These are phyloP conservation scores for Penicillium goetzii DNA, from an alignment of 495 filamentous ascomycete species.

Conservation along the genomic window DNA sequence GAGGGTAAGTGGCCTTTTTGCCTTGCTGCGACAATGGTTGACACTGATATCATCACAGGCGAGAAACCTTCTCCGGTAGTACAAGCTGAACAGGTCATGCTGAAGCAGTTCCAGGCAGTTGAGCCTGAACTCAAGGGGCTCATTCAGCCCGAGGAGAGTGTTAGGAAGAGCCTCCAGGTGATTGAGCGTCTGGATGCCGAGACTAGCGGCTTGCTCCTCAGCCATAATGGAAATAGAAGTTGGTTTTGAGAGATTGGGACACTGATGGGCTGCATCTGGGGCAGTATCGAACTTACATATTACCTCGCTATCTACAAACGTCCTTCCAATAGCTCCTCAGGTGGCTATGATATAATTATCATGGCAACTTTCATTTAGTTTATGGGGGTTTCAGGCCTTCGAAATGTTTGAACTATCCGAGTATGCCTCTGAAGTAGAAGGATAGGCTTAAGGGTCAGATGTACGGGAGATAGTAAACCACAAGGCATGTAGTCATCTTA, in stretches of 20 bases:
- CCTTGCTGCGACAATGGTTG: background rate
- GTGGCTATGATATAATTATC: too few species aligned
- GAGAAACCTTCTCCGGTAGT: background rate
- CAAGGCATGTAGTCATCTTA: too few species aligned
- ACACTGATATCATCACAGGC: background rate
- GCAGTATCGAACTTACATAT: background rate
- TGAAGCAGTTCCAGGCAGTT: background rate
- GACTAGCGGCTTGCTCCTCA: background rate
- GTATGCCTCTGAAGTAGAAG: too few species aligned
- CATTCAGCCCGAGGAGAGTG: conserved; percentile 1
- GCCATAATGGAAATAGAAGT: background rate
- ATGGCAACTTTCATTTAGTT: too few species aligned
- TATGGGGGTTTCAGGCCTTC: too few species aligned
- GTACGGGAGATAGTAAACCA: too few species aligned
- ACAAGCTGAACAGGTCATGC: background rate
- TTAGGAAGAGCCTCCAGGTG: background rate
- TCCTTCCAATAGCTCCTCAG: too few species aligned
- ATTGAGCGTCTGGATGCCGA: background rate
- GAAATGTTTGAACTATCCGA: too few species aligned
- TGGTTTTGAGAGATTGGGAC: background rate
- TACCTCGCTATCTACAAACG: too few species aligned
- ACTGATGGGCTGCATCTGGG: background rate
- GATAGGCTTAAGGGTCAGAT: too few species aligned
- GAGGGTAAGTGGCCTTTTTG: background rate
- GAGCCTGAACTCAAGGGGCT: background rate